Evolutionary conservation across 352 stramenopile genomes (phyloP).

Genomic region (Pythium aquatile): DNA sequence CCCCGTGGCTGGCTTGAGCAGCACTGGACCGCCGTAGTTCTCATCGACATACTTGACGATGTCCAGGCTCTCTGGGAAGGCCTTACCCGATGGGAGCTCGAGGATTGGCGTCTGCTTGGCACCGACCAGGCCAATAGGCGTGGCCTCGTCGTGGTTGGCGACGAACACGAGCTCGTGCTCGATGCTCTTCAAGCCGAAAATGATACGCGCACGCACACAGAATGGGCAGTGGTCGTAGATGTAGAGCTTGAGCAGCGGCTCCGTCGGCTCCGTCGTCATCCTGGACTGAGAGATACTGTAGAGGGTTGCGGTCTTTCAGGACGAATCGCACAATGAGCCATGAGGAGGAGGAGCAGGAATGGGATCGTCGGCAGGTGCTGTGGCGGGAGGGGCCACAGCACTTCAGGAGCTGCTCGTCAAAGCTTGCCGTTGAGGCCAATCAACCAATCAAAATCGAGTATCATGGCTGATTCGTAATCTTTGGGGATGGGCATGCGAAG

Average conservation of each 20-base stretch:
- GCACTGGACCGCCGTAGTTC: constrained; percentile 30
- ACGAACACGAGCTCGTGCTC: constrained; percentile 38
- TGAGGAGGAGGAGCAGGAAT: neutral
- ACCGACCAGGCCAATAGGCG: constrained; percentile 34
- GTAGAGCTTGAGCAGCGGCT: constrained; percentile 38
- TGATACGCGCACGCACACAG: constrained; percentile 50
- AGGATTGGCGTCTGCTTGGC: constrained; percentile 38
- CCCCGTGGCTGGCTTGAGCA: constrained; percentile 33
- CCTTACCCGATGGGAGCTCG: constrained; percentile 24
- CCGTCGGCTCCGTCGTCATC: neutral
- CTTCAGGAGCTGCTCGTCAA: neutral
- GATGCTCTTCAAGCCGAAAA: constrained; percentile 46
- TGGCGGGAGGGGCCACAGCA: neutral
- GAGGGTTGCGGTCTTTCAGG: neutral
- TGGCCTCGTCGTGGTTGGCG: constrained; percentile 42
- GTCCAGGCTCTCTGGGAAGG: constrained; percentile 41
- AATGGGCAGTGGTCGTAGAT: constrained; percentile 67
- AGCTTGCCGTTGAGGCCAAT: neutral
- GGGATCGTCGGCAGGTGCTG: neutral
- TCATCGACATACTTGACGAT: constrained; percentile 45
- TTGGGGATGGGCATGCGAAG: neutral
- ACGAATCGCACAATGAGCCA: neutral
- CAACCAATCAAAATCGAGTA: neutral
- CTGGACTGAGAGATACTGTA: neutral
- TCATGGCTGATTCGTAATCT: neutral